Percentiles rank a stretch among this genome's conserved stretches.
Conservation (phyloP, 108 stramenopile species). For the Licmophora abbreviata region DNA sequence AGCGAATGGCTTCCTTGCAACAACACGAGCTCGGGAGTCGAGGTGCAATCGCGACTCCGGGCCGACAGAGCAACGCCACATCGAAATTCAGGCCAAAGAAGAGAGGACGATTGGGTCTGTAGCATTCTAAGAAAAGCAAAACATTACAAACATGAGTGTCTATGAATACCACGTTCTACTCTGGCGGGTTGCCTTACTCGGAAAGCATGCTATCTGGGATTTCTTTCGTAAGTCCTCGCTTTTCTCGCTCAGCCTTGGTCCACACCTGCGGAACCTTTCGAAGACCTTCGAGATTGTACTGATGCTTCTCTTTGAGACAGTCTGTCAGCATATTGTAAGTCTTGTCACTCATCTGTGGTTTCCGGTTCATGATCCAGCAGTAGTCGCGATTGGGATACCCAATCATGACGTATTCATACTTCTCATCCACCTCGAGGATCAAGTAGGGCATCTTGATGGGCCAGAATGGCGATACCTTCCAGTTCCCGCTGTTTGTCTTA, state of each 20-base stretch:
- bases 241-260: conserved; percentile 36
- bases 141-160: no score
- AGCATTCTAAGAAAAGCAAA: conserved; percentile 2
- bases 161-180: no score
- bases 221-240: conserved; percentile 29
- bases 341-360: conserved; percentile 32
- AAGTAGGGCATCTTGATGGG: conserved; percentile 48
- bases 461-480: conserved; percentile 53
- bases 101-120: conserved; percentile 46
- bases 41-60: conserved; percentile 36
- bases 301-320: conserved; percentile 33
- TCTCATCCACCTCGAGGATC: conserved; percentile 44
- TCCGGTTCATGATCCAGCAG: conserved; percentile 50
- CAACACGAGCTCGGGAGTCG: conserved; percentile 1
- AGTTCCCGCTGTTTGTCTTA: conserved; percentile 21
- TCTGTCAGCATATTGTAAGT: conserved; percentile 24
- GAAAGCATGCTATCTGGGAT: conserved; percentile 30
- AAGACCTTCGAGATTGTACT: conserved; percentile 39
- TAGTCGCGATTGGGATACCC: conserved; percentile 47
- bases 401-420: conserved; percentile 36
- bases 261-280: conserved; percentile 51
- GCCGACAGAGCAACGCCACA: conserved; percentile 15
- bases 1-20: conserved; percentile 15
- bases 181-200: no score
- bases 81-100: conserved; percentile 56